A percentile compares a stretch with the other conserved stretches of the same genome.
Conservation (phyloP, 176 grass and related monocot genomes). For the Phoenix roebelenii region DNA sequence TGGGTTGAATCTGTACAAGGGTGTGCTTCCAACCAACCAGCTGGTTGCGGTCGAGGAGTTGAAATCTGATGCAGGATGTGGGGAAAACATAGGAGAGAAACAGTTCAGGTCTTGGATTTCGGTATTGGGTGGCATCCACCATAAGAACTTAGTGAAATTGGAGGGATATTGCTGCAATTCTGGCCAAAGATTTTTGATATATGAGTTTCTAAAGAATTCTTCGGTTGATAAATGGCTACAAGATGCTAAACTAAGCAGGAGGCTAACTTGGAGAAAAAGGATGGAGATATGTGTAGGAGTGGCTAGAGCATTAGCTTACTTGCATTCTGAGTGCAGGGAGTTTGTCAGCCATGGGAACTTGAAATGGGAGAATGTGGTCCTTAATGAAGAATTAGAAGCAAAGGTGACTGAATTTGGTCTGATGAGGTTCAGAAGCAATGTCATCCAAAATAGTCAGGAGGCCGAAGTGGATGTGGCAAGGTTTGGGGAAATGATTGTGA, state of each 20-base stretch:
- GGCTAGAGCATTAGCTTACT: constrained; percentile 2
- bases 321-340: constrained; percentile 5
- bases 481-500: constrained; percentile 10
- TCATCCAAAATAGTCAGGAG: background rate
- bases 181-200: constrained; percentile 2
- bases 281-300: constrained; percentile 6
- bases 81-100: constrained; percentile 5
- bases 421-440: background rate
- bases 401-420: constrained; percentile 3
- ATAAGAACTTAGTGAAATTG: constrained; percentile 8
- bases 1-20: constrained; percentile 5
- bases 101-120: constrained; percentile 6
- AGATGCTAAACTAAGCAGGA: constrained; percentile 5
- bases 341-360: constrained; percentile 4
- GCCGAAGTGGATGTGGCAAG: background rate
- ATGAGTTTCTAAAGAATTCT: constrained; percentile 2
- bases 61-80: background rate
- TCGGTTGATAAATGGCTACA: constrained; percentile 10
- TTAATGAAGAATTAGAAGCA: constrained; percentile 2
- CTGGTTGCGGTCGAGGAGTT: background rate
- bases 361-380: constrained; percentile 9
- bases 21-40: background rate
- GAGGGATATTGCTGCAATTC: background rate
- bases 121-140: constrained; percentile 6
- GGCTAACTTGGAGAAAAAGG: constrained; percentile 4